Evolutionary conservation across 2,329 filamentous ascomycete species (phyloP).

Genomic region (Trichoderma aggressivum): DNA sequence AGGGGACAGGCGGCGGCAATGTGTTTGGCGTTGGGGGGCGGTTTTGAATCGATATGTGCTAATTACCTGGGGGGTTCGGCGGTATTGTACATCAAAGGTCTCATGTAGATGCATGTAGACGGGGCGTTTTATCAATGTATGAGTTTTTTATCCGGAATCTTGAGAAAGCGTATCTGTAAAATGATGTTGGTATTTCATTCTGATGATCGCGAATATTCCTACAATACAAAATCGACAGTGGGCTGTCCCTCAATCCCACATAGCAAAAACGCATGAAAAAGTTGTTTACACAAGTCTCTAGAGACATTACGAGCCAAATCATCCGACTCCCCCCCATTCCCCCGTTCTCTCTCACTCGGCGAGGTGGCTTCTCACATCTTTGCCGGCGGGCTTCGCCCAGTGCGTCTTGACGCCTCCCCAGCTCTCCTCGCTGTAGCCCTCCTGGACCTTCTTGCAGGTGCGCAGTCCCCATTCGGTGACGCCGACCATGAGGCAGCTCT

Average conservation of each 20-base stretch:
- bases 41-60: background rate
- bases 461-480: constrained; percentile 67
- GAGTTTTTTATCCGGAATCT: background rate
- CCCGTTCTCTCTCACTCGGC: background rate
- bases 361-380: constrained; percentile 28
- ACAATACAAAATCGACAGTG: background rate
- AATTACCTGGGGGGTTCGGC: background rate
- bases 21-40: background rate
- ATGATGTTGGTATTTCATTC: background rate
- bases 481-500: constrained; percentile 66
- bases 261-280: background rate
- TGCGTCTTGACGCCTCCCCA: constrained; percentile 68
- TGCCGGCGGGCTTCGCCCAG: constrained; percentile 47
- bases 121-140: constrained; percentile 4
- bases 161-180: background rate
- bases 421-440: constrained; percentile 70
- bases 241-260: background rate
- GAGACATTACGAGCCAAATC: background rate
- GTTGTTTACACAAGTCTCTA: background rate
- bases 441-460: constrained; percentile 56
- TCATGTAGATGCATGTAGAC: background rate
- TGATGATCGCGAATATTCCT: background rate
- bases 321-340: constrained; percentile 20
- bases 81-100: background rate
- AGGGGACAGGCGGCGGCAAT: background rate